phyloP scores from a whole-genome alignment of 2,329 filamentous ascomycete species.

The Lasiodiplodia citricola region DNA sequence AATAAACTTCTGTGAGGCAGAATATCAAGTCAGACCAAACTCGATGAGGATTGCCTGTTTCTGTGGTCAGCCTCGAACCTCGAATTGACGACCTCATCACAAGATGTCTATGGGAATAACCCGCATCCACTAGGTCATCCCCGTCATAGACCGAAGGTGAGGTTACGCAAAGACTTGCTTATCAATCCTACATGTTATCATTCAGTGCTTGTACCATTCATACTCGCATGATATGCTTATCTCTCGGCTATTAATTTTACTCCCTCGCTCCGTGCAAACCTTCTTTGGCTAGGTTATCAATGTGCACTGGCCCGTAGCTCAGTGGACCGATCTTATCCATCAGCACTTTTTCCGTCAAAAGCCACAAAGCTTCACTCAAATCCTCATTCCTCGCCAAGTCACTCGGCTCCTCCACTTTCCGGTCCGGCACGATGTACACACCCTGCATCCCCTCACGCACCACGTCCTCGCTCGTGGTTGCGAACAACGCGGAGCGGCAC shows the following conservation, averaged over 20 bases:
- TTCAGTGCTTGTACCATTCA: neutral
- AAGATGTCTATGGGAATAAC: neutral
- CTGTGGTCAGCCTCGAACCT: neutral
- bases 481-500: constrained; percentile 55
- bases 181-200: neutral
- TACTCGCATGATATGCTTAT: neutral
- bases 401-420: constrained; percentile 52
- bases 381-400: constrained; percentile 51
- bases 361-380: constrained; percentile 53
- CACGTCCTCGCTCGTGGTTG: constrained; percentile 53
- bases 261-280: constrained; percentile 7
- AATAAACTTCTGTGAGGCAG: neutral
- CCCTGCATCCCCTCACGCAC: constrained; percentile 52
- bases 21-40: neutral
- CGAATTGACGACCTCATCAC: neutral
- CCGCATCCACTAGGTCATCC: neutral
- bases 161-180: neutral
- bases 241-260: neutral
- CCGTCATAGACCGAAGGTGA: neutral
- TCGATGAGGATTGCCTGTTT: neutral
- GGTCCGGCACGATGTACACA: constrained; percentile 56
- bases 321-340: constrained; percentile 45
- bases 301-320: constrained; percentile 22
- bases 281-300: constrained; percentile 16
- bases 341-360: constrained; percentile 52